Evolutionary conservation across 2,329 filamentous ascomycete genomes (phyloP), one percentile per base, ranked within the genome.

Genomic region (Fusarium burgessii): DNA sequence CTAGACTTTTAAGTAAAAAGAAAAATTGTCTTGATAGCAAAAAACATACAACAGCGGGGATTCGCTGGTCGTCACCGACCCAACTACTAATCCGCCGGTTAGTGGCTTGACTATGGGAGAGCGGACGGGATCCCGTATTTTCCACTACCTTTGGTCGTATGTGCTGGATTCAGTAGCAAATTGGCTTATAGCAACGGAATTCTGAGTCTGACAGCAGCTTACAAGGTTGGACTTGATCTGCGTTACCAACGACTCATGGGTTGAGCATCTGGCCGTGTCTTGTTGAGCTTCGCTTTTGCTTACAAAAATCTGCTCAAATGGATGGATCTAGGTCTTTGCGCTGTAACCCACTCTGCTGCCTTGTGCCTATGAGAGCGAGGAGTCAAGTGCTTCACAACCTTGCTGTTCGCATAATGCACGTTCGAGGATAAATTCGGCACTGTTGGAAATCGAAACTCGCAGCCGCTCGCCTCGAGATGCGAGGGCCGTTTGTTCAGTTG

Each of bases 11-110:
- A 27, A 9, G 32, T 25, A 8, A 36, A 40, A 13, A 25, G 17
- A 7, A 55, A 12, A 18, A 5, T 14, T 7, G 14, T 12, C 20
- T 2, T 13, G 29, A 35, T 1, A 17, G 6, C 25, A 41, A 62
- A 62, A 62, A 55, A 62, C 61, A 63, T 63, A 63, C 61, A 64
- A 56, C 61, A 64, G 58, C 58, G 46, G 60, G 60, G 58, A 63
- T 63, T 63, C 58, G 60, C 60, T 62, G 60, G 60, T 62, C 60
- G 38, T 62, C 60, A 62, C 60, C 60, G 57, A 62, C 60, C 60
- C 60, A 62, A 62, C 60, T 62, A 62, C 57, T 62, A 62, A 62
- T 62, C 59, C 45, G 60, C 60, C 57, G 45, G 45, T 62, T 62
- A 62, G 45, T 45, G 57, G 60, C 60, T 62, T 62, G 60, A 62